Percentiles rank a stretch among this genome's conserved stretches.
Conservation (phyloP, 2,329 filamentous ascomycete species). For the Aureobasidium sp. region DNA sequence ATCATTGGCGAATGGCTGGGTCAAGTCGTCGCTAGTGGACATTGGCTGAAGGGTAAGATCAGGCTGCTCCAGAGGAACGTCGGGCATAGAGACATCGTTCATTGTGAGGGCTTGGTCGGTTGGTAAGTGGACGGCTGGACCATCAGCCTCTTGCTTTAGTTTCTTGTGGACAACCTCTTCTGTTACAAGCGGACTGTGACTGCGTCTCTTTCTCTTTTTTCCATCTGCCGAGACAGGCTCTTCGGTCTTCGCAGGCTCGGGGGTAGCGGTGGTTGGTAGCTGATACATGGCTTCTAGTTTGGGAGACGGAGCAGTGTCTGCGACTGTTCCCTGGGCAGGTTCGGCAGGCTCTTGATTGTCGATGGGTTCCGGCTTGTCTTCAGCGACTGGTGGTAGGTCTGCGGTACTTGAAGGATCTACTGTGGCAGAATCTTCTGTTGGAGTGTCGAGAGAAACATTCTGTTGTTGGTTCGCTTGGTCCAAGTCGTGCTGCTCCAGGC, state of each 20-base stretch:
- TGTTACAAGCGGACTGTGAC: slow-evolving; percentile 28
- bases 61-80: slow-evolving; percentile 16
- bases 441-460: not conserved
- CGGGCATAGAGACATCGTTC: slow-evolving; percentile 13
- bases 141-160: slow-evolving; percentile 23
- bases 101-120: not conserved
- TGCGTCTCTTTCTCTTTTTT: slow-evolving; percentile 34
- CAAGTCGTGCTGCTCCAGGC: slow-evolving; percentile 26
- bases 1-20: not conserved
- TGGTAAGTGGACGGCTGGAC: not conserved
- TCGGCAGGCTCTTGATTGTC: not conserved
- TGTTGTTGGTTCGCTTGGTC: not conserved
- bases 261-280: not conserved
- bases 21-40: slow-evolving; percentile 5
- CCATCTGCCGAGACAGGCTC: slow-evolving; percentile 21
- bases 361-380: not conserved
- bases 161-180: slow-evolving; percentile 35
- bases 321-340: not conserved
- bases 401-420: not conserved
- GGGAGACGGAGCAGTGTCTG: not conserved
- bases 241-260: slow-evolving; percentile 10
- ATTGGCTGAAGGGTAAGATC: slow-evolving; percentile 5
- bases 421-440: not conserved
- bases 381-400: not conserved
- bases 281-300: not conserved